Conservation (phyloP, 2,329 filamentous ascomycete genomes). For the Colletotrichum phormii region DNA sequence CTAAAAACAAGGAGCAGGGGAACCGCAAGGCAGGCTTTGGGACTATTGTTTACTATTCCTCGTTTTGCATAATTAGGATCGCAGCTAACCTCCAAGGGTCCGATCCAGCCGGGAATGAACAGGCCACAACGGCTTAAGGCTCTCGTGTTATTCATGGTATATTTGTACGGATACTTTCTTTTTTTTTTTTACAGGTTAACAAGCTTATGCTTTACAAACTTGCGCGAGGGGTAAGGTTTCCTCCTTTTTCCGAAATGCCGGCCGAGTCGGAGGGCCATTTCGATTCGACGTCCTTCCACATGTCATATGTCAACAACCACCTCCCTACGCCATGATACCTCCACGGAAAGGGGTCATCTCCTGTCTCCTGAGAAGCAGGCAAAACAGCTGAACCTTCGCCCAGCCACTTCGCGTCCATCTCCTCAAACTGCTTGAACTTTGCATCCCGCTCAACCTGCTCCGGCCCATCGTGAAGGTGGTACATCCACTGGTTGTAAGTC, state of each 20-base stretch:
- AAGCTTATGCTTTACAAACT: slow-evolving; percentile 4
- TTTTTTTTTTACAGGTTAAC: background rate
- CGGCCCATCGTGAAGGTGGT: slow-evolving; percentile 69
- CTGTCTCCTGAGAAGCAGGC: slow-evolving; percentile 45
- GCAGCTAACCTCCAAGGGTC: background rate
- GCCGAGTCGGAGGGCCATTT: slow-evolving; percentile 42
- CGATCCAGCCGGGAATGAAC: background rate
- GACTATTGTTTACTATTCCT: background rate
- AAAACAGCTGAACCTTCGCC: slow-evolving; percentile 39
- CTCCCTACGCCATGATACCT: slow-evolving; percentile 52
- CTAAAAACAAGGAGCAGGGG: background rate
- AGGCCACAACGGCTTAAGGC: background rate
- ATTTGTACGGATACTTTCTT: background rate
- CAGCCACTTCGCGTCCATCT: slow-evolving; percentile 47
- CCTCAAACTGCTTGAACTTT: slow-evolving; percentile 45
- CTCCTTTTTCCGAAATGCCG: too few relatives aligned
- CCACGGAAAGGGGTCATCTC: slow-evolving; percentile 55
- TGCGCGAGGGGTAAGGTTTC: background rate
- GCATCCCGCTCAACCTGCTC: slow-evolving; percentile 66
- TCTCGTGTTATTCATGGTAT: background rate
- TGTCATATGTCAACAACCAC: slow-evolving; percentile 54
- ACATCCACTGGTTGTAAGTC: slow-evolving; percentile 71
- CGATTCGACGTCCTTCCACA: slow-evolving; percentile 50
- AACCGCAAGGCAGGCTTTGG: background rate
- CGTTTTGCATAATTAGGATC: background rate